Evolutionary conservation across 495 filamentous ascomycete genomes (phyloP), one percentile per base, ranked within the genome.

Genomic region (Aspergillus olivimuriae): DNA sequence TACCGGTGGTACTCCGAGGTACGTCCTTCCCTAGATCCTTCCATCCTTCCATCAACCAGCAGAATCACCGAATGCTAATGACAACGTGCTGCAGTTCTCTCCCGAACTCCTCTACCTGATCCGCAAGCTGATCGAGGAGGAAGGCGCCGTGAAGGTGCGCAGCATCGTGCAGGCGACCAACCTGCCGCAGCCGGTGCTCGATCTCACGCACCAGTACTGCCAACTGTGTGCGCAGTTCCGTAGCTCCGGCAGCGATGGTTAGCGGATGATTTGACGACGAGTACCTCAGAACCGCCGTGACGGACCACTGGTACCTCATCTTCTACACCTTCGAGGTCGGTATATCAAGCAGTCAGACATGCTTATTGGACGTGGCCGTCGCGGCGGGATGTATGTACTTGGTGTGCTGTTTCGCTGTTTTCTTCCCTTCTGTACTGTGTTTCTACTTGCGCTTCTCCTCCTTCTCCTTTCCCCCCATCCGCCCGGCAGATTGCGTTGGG

Each of bases 1-100:
- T 97, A 96, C 65, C 80, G 92, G 47, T 96, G 92, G 92, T 98
- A 97, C 68, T 95, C 89, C 19, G 94, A 88, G 76, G 83, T 86
- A 70, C 47, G 70, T 57, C 43, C 33, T 11, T 3, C 20, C 30
- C 23, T 14, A 24, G 26, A 2, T 20, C 6, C 42, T 30, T 23
- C 31, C 15, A 41, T 16, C 10, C 2, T n/a, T 31, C 0, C 11
- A 11, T 16, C 32, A 22, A 20, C 11, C 6, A 31, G 12, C 14
- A 34, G 23, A 18, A 3, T 9, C 42, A 41, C 30, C 14, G 14
- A 45, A 23, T 20, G 4, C 32, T 34, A 38, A 44, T 36, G 58
- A 22, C 38, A 23, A 6, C 43, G n/a, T 16, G 32, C 5, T 11
- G 5, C 46, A 98, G 85, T 98, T 97, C 65, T 95, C 89, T 14